A percentile compares a stretch with the other conserved stretches of the same genome.
Conservation (phyloP, 2,329 filamentous ascomycete species). For the Alternaria longipes region DNA sequence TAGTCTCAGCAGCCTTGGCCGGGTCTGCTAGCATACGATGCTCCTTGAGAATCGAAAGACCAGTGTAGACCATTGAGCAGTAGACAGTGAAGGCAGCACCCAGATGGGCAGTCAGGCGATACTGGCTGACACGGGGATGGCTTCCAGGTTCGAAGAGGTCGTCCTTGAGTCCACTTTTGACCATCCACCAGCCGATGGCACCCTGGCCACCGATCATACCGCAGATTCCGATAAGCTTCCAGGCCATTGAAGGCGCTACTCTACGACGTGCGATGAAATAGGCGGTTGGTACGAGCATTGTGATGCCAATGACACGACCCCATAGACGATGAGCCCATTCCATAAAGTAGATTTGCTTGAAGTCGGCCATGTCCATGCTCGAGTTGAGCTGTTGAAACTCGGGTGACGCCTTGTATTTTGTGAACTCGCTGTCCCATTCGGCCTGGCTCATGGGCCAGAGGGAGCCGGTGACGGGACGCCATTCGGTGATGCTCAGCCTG, state of each 20-base stretch:
- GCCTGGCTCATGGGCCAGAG: slow-evolving; percentile 79
- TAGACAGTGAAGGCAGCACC: slow-evolving; percentile 93
- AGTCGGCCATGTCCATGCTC: slow-evolving; percentile 90
- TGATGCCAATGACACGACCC: slow-evolving; percentile 89
- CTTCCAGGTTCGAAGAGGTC: slow-evolving; percentile 92
- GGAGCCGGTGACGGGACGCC: slow-evolving; percentile 93
- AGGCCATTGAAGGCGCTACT: slow-evolving; percentile 80
- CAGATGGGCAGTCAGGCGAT: slow-evolving; percentile 88
- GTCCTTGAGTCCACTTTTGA: slow-evolving; percentile 93
- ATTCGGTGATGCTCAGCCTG: slow-evolving; percentile 97
- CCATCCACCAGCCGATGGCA: slow-evolving; percentile 99
- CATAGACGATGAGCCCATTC: slow-evolving; percentile 97
- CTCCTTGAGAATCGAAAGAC: slow-evolving; percentile 82
- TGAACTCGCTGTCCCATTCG: slow-evolving; percentile 93
- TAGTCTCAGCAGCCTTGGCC: slow-evolving; percentile 65
- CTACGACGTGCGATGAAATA: slow-evolving; percentile 86
- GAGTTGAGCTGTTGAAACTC: slow-evolving; percentile 94
- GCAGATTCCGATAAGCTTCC: slow-evolving; percentile 82
- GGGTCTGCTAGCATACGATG: slow-evolving; percentile 76
- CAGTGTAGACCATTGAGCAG: slow-evolving; percentile 91
- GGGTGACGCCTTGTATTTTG: slow-evolving; percentile 89
- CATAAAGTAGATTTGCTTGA: slow-evolving; percentile 99
- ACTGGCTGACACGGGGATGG: slow-evolving; percentile 93
- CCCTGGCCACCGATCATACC: slow-evolving; percentile 93
- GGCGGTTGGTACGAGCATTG: slow-evolving; percentile 85